Base-by-base conservation (phyloP, 768 basidiomycete genomes). In the Steccherinum ochraceum region DNA sequence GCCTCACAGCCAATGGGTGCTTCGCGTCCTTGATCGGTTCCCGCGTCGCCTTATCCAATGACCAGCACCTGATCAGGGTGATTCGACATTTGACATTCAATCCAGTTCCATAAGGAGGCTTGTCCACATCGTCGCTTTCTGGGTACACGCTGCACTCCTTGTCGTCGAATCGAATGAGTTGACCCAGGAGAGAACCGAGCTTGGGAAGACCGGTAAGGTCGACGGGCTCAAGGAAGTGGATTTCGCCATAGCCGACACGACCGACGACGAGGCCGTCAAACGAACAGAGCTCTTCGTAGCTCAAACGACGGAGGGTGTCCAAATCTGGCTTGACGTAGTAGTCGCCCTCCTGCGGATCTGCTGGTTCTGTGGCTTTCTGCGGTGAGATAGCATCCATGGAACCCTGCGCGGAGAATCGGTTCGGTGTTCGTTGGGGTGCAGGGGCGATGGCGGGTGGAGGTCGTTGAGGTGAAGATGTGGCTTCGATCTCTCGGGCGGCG, bases 111-210 rank as follows among this genome's bases (percentile, higher is more conserved):
- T 83, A 77, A 10, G 81, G 76, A 0, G 92, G 91, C 68, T 94
- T 94, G 60, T 89, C 84, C 43, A 77, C 79, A n/a, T 89, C 84
- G 47, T 87, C 84, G 52, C 81, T 82, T 54, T 95, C 93, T 1
- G 93, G 91, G 66, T 99, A 98, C 30, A 98, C 93, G 45, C 82
- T 86, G 61, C 91, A 89, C 65, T 94, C 92, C 73, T 89, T 89
- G 65, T 92, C 85, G 53, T 89, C 86, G 64, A 99, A 94, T 43
- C 85, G 77, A 21, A 98, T 80, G 52, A 93, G 78, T 51, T 84
- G 82, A n/a, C 93, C 95, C 3, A 93, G 74, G 25, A 99, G 79
- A 35, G 85, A 83, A 5, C 83, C 80, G 35, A 98, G 77, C 61
- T 84, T 86, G 13, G 83, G 72, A 45, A 95, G 72, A 20, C 86